Evolutionary conservation across 129 eudicot genomes (phyloP).

Genomic region (Flaveria brownii): DNA sequence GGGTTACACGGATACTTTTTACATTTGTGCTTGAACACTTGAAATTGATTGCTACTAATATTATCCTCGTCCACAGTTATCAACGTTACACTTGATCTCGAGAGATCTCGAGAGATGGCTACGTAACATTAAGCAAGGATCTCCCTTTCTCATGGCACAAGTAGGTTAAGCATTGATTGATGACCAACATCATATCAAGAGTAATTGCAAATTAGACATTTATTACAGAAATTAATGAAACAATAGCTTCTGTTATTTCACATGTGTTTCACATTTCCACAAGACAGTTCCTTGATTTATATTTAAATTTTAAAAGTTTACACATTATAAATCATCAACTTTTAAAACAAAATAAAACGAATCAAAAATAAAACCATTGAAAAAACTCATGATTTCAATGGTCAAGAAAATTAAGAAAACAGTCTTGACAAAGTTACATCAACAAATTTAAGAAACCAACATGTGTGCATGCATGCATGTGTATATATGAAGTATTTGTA

Average conservation of each 20-base stretch:
- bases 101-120: no score
- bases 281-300: constrained; percentile 33
- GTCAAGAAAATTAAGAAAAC: constrained; percentile 19
- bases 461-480: constrained; percentile 3
- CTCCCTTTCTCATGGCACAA: no score
- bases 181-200: no score
- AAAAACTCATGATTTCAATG: constrained; percentile 31
- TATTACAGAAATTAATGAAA: no score
- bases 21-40: no score
- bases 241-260: not conserved
- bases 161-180: no score
- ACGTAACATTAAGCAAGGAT: no score
- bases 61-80: no score
- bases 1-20: no score
- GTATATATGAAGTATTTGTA: constrained; percentile 24
- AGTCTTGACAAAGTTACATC: constrained; percentile 29
- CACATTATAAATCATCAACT: constrained; percentile 28
- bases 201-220: not conserved
- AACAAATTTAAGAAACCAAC: constrained; percentile 33
- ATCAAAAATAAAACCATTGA: constrained; percentile 25
- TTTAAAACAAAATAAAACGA: not conserved
- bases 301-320: constrained; percentile 23
- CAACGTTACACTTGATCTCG: no score
- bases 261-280: constrained; percentile 20
- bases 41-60: no score